Conservation (phyloP, 2,329 filamentous ascomycete species). For the Alternaria gansuensis region DNA sequence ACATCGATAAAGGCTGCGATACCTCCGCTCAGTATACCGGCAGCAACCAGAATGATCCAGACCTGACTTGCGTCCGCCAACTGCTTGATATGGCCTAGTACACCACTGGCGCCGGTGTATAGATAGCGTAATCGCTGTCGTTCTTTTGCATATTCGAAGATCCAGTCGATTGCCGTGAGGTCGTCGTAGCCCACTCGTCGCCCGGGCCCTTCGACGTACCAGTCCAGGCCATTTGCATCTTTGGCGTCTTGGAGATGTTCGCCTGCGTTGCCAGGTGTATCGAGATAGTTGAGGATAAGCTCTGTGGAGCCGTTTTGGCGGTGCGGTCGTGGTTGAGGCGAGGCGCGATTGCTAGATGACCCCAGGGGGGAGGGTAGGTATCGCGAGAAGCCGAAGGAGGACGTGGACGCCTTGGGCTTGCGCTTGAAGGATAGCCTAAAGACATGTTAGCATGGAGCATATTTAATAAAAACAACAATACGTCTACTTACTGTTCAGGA, state of each 20-base stretch:
- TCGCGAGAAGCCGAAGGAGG: constrained; percentile 55
- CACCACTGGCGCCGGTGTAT: constrained; percentile 71
- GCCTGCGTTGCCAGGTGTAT: constrained; percentile 51
- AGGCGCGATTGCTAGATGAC: constrained; percentile 40
- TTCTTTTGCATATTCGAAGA: constrained; percentile 98
- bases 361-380: constrained; percentile 56
- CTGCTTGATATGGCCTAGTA: constrained; percentile 76
- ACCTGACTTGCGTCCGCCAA: constrained; percentile 87
- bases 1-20: constrained; percentile 91
- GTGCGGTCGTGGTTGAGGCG: constrained; percentile 40
- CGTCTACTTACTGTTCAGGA: constrained; percentile 53
- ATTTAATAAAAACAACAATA: not conserved
- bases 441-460: not conserved
- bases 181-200: constrained; percentile 94
- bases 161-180: constrained; percentile 98
- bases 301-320: constrained; percentile 47
- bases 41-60: constrained; percentile 87
- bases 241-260: constrained; percentile 55
- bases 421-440: constrained; percentile 74
- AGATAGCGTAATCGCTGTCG: constrained; percentile 84
- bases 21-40: constrained; percentile 82
- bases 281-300: constrained; percentile 55
- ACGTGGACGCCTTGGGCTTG: constrained; percentile 62
- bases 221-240: constrained; percentile 67
- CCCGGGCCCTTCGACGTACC: constrained; percentile 89